phyloP scores from a whole-genome alignment of 768 basidiomycete species.

The Pleurotus ostreatus region DNA sequence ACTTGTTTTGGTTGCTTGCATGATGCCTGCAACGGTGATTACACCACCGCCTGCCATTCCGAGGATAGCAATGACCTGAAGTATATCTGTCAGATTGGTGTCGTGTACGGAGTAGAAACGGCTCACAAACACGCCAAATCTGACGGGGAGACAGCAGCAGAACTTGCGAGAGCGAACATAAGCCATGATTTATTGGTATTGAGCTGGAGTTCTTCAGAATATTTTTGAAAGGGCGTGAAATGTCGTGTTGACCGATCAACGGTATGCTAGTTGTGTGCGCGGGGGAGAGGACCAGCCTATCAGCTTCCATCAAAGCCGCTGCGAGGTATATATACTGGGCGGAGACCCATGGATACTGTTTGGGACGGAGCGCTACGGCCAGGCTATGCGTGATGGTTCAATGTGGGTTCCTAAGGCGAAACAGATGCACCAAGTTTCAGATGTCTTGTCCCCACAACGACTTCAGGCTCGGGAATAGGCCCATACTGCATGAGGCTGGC shows the following conservation, averaged over 20 bases:
- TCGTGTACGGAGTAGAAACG: not conserved
- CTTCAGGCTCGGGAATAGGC: not conserved
- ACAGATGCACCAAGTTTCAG: conserved; percentile 1
- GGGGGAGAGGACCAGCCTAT: conserved; percentile 47
- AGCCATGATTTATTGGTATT: conserved; percentile 25
- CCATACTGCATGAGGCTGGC: not conserved
- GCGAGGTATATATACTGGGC: conserved; percentile 27
- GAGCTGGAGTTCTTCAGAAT: conserved; percentile 6
- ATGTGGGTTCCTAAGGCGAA: not conserved
- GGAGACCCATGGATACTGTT: not conserved
- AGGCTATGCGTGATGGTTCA: not conserved
- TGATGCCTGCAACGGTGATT: conserved; percentile 34
- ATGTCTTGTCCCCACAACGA: not conserved
- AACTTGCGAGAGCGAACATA: conserved; percentile 38
- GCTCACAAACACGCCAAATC: conserved; percentile 44
- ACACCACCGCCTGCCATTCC: conserved; percentile 39
- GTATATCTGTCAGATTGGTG: not conserved
- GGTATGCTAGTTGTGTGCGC: conserved; percentile 16
- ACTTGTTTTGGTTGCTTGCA: conserved; percentile 29
- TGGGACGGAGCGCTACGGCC: too few species aligned
- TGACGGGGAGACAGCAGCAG: conserved; percentile 47
- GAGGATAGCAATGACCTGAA: conserved; percentile 38
- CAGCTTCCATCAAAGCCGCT: conserved; percentile 12
- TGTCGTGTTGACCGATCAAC: conserved; percentile 16
- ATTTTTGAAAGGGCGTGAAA: conserved; percentile 12